phyloP scores from a whole-genome alignment of 23 red algal genomes.

The Gracilaria vermiculophylla region DNA sequence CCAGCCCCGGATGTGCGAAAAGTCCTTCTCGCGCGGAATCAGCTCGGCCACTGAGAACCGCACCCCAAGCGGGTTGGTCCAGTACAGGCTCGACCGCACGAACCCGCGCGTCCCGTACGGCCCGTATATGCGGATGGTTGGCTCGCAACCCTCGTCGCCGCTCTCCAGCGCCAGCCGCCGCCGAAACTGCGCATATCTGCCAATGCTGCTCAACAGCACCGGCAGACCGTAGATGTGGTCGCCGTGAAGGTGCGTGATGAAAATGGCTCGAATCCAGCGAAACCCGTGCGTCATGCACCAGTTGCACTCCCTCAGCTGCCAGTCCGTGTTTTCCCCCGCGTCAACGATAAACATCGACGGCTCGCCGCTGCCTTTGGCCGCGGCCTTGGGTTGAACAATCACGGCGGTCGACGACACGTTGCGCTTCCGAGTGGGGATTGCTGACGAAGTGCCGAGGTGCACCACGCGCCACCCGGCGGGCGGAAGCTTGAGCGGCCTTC shows the following conservation, averaged over 20 bases:
- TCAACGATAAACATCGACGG: constrained; percentile 81
- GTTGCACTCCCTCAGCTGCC: constrained; percentile 53
- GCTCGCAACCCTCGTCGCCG: constrained; percentile 42
- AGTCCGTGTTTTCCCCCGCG: constrained; percentile 73
- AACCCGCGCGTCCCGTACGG: constrained; percentile 87
- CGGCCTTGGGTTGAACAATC: constrained; percentile 16
- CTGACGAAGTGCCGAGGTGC: constrained; percentile 85
- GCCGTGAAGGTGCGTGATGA: constrained; percentile 95
- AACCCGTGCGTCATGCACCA: constrained; percentile 82
- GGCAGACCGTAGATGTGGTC: constrained; percentile 94
- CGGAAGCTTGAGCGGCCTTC: constrained; percentile 20
- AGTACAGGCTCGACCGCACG: constrained; percentile 70
- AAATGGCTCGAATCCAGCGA: constrained; percentile 77
- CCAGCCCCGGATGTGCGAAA: constrained; percentile 44
- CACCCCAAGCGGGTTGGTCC: constrained; percentile 66
- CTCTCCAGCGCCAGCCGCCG: constrained; percentile 45
- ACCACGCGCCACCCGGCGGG: constrained; percentile 72
- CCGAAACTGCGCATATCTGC: constrained; percentile 54
- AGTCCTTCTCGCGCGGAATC: constrained; percentile 68
- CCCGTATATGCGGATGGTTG: constrained; percentile 81
- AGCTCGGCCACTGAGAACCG: constrained; percentile 77
- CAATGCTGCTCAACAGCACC: constrained; percentile 53
- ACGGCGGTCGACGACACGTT: constrained; percentile 87
- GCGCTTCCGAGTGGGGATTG: constrained; percentile 73
- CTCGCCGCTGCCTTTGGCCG: neutral